These are phyloP conservation scores for Immersiella caudata DNA, from an alignment of 495 filamentous ascomycete species.

Conservation along the genomic window DNA sequence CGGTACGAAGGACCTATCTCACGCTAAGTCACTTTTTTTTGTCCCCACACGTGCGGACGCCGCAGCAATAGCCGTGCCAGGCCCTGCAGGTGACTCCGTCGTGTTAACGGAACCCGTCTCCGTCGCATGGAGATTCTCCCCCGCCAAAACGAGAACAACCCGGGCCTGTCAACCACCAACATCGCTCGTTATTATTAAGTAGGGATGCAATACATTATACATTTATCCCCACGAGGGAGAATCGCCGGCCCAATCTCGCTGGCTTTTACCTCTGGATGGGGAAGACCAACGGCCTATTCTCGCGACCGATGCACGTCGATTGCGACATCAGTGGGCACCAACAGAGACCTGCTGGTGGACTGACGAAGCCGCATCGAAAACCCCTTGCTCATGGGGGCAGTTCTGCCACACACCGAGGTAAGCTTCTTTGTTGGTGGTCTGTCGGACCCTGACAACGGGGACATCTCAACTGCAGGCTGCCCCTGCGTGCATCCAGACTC, in stretches of 20 bases:
- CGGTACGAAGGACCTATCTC: slow-evolving; percentile 16
- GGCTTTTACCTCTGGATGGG: background rate
- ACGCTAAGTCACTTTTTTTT: background rate
- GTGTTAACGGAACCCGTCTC: background rate
- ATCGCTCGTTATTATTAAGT: slow-evolving; percentile 1
- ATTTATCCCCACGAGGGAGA: slow-evolving; percentile 21
- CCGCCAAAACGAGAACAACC: background rate
- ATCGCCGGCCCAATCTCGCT: slow-evolving; percentile 5
- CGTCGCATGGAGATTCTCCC: slow-evolving; percentile 4
- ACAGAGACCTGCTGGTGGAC: background rate
- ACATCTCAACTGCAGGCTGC: background rate
- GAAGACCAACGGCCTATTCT: background rate
- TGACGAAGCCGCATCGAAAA: slow-evolving; percentile 6
- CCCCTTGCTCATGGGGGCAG: background rate
- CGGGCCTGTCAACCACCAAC: slow-evolving; percentile 15
- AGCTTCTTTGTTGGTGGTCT: background rate
- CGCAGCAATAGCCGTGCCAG: slow-evolving; percentile 2
- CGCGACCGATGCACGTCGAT: background rate
- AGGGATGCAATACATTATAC: slow-evolving; percentile 21
- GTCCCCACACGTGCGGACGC: slow-evolving; percentile 1
- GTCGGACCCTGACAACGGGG: background rate
- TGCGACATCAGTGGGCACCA: background rate
- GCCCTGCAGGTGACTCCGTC: background rate
- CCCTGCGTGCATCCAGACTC: background rate
- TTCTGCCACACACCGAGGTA: background rate